A percentile compares a stretch with the other conserved stretches of the same genome.
These are phyloP conservation scores for Hamamelis virginiana DNA, from an alignment of 164 flowering plant species.

Conservation along the genomic window DNA sequence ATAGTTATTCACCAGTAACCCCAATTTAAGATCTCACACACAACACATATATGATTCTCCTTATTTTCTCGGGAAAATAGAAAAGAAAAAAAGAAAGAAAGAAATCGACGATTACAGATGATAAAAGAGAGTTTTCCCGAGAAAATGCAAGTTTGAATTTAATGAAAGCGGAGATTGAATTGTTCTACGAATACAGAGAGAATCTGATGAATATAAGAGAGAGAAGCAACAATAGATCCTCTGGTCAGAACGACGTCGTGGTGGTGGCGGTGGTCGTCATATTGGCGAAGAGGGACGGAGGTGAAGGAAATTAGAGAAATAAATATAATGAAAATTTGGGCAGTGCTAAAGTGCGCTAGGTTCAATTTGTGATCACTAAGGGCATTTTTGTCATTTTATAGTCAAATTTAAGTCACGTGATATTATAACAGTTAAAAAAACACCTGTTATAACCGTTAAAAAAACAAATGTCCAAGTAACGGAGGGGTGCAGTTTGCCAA, in stretches of 20 bases:
- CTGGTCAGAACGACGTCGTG: neutral
- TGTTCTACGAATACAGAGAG: neutral
- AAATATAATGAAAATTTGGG: too few species aligned
- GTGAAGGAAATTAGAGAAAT: neutral
- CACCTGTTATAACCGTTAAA: too few species aligned
- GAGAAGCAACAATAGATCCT: too few species aligned
- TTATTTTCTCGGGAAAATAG: neutral
- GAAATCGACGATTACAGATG: slow-evolving; percentile 9
- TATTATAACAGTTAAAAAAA: too few species aligned
- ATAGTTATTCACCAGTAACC: slow-evolving; percentile 7
- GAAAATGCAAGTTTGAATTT: neutral
- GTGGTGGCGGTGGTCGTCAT: neutral
- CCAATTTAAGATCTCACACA: neutral
- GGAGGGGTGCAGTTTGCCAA: too few species aligned
- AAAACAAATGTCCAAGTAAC: too few species aligned
- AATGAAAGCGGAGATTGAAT: neutral
- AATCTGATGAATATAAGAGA: neutral
- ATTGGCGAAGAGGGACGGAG: neutral
- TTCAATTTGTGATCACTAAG: too few species aligned
- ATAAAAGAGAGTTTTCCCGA: too few species aligned
- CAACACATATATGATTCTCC: neutral
- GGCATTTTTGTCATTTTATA: too few species aligned
- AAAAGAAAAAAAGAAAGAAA: slow-evolving; percentile 17
- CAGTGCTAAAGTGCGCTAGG: too few species aligned
- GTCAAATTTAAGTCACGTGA: too few species aligned